Conservation (phyloP, 1,284 basidiomycete genomes). For the Dichomitus squalens region DNA sequence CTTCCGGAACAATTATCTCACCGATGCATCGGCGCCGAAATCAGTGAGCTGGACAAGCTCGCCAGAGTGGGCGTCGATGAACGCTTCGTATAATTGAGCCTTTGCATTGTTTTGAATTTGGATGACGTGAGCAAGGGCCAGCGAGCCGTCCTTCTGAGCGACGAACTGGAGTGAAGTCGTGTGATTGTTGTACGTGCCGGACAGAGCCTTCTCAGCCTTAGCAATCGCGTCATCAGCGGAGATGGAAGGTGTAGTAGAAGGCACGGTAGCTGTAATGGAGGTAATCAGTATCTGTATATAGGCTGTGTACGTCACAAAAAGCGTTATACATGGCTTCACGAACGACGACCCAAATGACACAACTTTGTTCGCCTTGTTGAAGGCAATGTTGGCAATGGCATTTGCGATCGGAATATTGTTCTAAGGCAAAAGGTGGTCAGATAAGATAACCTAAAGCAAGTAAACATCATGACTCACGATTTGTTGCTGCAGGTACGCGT, state of each 20-base stretch:
- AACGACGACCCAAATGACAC: conserved; percentile 54
- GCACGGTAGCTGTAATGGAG: conserved; percentile 33
- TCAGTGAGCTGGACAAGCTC: conserved; percentile 56
- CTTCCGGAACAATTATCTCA: too few relatives aligned
- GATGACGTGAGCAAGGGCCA: conserved; percentile 56
- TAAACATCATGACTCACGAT: conserved; percentile 19
- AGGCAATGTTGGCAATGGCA: conserved; percentile 47
- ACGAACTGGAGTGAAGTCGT: conserved; percentile 49
- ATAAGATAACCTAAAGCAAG: too few relatives aligned
- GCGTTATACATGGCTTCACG: conserved; percentile 44
- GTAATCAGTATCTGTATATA: neutral
- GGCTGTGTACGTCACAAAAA: too few relatives aligned
- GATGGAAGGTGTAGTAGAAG: conserved; percentile 42
- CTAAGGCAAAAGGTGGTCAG: conserved; percentile 19
- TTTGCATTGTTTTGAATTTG: conserved; percentile 56
- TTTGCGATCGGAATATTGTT: conserved; percentile 45
- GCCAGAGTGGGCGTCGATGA: conserved; percentile 61
- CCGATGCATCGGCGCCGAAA: conserved; percentile 50
- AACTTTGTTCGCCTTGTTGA: conserved; percentile 41
- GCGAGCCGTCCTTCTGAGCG: conserved; percentile 40
- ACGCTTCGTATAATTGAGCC: conserved; percentile 65
- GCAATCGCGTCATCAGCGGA: conserved; percentile 40
- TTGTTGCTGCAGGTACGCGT: conserved; percentile 42
- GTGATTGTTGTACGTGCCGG: conserved; percentile 45
- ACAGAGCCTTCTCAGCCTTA: conserved; percentile 41